phyloP scores from a whole-genome alignment of 2,329 filamentous ascomycete species.

The Alternaria consortialis region DNA sequence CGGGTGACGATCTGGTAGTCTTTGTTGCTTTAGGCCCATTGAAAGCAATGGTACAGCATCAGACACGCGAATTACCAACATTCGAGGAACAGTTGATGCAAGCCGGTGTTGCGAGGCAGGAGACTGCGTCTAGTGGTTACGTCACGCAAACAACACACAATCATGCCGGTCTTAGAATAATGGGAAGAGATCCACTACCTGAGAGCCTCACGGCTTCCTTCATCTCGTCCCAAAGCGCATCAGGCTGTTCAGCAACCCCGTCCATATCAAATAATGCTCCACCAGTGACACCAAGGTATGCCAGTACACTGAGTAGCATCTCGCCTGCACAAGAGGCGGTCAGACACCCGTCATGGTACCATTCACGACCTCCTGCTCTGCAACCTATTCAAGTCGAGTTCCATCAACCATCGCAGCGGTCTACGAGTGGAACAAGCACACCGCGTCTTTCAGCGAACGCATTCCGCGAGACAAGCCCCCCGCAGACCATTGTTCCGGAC shows the following conservation, averaged over 20 bases:
- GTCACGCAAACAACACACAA: background rate
- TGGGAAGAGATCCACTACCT: background rate
- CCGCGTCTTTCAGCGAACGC: background rate
- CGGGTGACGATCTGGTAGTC: constrained; percentile 12
- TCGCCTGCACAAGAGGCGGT: background rate
- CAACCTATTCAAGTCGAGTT: background rate
- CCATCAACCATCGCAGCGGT: background rate
- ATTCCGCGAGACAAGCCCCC: background rate
- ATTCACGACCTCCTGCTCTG: background rate
- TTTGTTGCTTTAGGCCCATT: constrained; percentile 5
- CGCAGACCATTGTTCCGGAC: background rate
- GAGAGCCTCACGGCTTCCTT: background rate
- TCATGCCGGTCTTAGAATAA: background rate
- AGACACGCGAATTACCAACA: background rate
- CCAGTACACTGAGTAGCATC: constrained; percentile 1
- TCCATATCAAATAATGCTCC: background rate
- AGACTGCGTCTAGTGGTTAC: background rate
- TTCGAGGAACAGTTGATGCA: background rate
- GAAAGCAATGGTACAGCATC: background rate
- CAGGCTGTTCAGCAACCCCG: background rate
- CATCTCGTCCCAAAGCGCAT: background rate
- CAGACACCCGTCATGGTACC: background rate
- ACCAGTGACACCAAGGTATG: background rate
- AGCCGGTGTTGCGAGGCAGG: background rate
- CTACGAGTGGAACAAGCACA: background rate